Conservation (phyloP, 352 stramenopile species). For the Phytophthora hibernalis region DNA sequence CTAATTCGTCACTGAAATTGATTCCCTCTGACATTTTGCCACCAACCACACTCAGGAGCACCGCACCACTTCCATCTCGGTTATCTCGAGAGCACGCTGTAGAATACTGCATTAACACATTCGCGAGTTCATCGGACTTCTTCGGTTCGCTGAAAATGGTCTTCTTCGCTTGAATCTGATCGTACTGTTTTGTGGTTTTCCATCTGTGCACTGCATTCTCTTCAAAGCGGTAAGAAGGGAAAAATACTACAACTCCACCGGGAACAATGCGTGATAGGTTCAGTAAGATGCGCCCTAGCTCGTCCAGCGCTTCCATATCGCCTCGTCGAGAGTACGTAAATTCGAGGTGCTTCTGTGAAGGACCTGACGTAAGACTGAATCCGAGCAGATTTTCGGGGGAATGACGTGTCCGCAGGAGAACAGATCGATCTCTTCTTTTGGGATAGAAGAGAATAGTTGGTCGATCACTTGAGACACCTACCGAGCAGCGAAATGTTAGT, state of each 20-base stretch:
- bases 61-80: slow-evolving; percentile 55
- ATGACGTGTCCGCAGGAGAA: slow-evolving; percentile 99
- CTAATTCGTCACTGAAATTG: slow-evolving; percentile 99
- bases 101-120: slow-evolving; percentile 89
- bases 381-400: slow-evolving; percentile 91
- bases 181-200: slow-evolving; percentile 80
- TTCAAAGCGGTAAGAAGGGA: slow-evolving; percentile 98
- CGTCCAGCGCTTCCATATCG: slow-evolving; percentile 87
- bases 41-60: slow-evolving; percentile 98
- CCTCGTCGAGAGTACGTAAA: slow-evolving; percentile 92
- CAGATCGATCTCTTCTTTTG: slow-evolving; percentile 86
- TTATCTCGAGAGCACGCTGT: slow-evolving; percentile 46
- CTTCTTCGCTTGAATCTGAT: slow-evolving; percentile 91
- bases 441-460: slow-evolving; percentile 92
- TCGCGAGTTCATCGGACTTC: slow-evolving; percentile 92
- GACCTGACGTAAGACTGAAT: slow-evolving; percentile 79
- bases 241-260: slow-evolving; percentile 97
- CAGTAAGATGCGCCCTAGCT: slow-evolving; percentile 94
- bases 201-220: slow-evolving; percentile 89
- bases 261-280: slow-evolving; percentile 93
- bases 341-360: slow-evolving; percentile 91
- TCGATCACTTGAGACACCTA: slow-evolving; percentile 94
- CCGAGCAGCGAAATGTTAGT: slow-evolving; percentile 10
- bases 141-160: slow-evolving; percentile 95
- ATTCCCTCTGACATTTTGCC: slow-evolving; percentile 99